Conservation (phyloP, 2,329 filamentous ascomycete species). For the Sporothrix variecibatus region DNA sequence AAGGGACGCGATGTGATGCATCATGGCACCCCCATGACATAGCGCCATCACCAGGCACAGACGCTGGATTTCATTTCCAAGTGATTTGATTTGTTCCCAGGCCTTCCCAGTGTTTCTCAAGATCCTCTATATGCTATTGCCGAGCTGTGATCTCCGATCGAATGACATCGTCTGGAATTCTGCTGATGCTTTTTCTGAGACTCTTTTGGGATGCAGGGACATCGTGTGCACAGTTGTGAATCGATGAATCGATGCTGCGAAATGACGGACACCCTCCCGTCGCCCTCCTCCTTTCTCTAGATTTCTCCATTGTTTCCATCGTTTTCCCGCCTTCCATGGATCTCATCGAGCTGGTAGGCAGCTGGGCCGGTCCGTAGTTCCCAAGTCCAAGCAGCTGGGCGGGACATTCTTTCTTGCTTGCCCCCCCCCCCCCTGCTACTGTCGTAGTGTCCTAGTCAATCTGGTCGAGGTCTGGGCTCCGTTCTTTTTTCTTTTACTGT, state of each 20-base stretch:
- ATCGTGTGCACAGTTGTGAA: neutral
- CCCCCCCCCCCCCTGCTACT: neutral
- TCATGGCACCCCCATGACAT: too few relatives aligned
- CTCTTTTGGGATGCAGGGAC: neutral
- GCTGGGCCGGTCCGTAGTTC: neutral
- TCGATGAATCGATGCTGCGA: neutral
- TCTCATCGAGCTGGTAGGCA: neutral
- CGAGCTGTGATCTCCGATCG: constrained; percentile 4
- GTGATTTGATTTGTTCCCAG: constrained; percentile 12
- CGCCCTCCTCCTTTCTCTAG: neutral
- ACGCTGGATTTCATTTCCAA: constrained; percentile 4
- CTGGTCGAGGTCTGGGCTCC: neutral
- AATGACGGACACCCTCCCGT: neutral
- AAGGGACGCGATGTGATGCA: neutral
- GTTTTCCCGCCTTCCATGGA: neutral
- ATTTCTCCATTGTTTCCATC: neutral
- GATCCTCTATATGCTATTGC: neutral
- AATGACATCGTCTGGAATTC: constrained; percentile 23
- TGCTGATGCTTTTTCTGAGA: constrained; percentile 13
- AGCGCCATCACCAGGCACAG: neutral
- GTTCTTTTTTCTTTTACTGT: neutral
- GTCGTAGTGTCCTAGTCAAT: neutral
- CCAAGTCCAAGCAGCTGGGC: neutral
- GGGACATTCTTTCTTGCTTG: neutral
- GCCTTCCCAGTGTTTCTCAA: neutral